Base-by-base conservation (phyloP, 768 basidiomycete genomes). In the Leccinum broughii region DNA sequence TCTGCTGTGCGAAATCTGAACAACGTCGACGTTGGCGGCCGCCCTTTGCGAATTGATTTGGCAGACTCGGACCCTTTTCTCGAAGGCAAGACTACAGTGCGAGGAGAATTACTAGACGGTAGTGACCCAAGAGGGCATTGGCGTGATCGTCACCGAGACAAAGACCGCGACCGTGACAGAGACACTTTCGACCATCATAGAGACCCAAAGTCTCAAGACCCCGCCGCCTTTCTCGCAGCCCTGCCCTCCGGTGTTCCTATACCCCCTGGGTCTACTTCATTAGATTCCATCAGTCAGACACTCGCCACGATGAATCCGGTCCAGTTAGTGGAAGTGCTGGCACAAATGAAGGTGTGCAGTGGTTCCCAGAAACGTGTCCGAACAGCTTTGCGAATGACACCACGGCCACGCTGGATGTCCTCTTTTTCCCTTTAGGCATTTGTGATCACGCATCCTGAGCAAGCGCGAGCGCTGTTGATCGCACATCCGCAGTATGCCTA, bases 1-100 rank as follows among this genome's bases (percentile, higher is more conserved):
- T 96, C 94, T 54, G 97, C 97, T 52, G 93, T 99, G 15, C 88
- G 97, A 68, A 99, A 98, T 71, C 84, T 99, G 53, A 94, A 97
- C 75, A 93, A 92, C 62, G 86, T 86, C 54, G 93, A 94, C 66
- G 91, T 98, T 34, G 93, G 92, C 58, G 97, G 97, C 4, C 86
- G 97, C 9, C 90, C 92, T 2, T 81, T 99, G 49, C 88, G 95
- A 53, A 95, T 99, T 68, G 96, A 98, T 73, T 83, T 96, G 37
- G 93, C 95, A 51, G 92, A 95, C 71, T 93, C 92, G 30, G 93
- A 95, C 66, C 93, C 95, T 6, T 91, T 93, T 71, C 86, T 94
- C 61, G 89, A 95, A 78, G 90, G 91, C 66, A 90, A 94, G 79
- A 93, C 92, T 9, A 92, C 93, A 56, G 86, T 92, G 17, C 84